phyloP scores from a whole-genome alignment of 1,284 basidiomycete genomes.

The Tranzscheliella williamsii region DNA sequence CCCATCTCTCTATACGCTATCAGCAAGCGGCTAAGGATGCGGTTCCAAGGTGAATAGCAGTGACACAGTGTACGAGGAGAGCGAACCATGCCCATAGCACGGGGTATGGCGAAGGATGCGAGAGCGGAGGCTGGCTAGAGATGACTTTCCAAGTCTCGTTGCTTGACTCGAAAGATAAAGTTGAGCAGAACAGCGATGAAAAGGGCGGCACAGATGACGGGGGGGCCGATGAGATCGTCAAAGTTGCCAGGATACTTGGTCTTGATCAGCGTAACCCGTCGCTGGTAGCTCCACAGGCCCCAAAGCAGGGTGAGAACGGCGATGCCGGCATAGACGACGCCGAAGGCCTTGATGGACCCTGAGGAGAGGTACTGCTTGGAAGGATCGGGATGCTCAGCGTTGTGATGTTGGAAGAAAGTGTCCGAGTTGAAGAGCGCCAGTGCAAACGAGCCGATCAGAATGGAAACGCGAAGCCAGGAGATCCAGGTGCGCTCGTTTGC shows the following conservation, averaged over 20 bases:
- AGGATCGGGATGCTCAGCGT: conserved; percentile 15
- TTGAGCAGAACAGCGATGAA: conserved; percentile 58
- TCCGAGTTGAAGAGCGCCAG: conserved; percentile 87
- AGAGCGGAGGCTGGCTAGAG: conserved; percentile 1
- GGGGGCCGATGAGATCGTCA: conserved; percentile 59
- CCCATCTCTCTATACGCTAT: no score
- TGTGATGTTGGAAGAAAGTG: conserved; percentile 51
- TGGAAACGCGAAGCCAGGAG: conserved; percentile 82
- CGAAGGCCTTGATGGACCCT: conserved; percentile 73
- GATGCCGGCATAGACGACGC: conserved; percentile 80
- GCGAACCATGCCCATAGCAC: no score
- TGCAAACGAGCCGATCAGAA: conserved; percentile 82
- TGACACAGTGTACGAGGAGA: no score
- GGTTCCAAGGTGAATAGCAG: no score
- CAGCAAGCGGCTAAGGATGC: no score
- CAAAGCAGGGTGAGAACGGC: conserved; percentile 66
- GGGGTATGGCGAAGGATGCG: no score
- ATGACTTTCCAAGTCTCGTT: conserved; percentile 31
- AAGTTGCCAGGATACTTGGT: conserved; percentile 88
- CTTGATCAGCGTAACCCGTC: conserved; percentile 86
- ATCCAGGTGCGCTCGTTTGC: conserved; percentile 71
- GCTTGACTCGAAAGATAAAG: conserved; percentile 54
- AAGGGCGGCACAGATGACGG: conserved; percentile 53
- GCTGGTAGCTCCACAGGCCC: conserved; percentile 83
- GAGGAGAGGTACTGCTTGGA: conserved; percentile 25